These are phyloP conservation scores for Cornus controversa DNA, from an alignment of 148 eudicot genomes.

Conservation along the genomic window DNA sequence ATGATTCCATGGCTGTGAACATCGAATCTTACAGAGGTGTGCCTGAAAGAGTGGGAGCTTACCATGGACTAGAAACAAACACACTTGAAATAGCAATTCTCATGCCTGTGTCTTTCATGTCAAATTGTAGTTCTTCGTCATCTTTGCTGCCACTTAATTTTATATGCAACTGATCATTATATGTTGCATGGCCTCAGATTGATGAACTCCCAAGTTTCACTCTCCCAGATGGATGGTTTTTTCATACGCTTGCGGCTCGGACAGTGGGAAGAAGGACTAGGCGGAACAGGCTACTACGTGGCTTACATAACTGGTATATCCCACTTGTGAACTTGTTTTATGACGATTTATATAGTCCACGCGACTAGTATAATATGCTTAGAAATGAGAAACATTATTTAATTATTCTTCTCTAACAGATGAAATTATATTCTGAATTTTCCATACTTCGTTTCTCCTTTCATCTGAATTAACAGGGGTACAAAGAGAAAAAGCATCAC, in stretches of 20 bases:
- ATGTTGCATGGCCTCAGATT: conserved; percentile 35
- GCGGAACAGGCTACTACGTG: conserved; percentile 60
- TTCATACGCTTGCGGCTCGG: conserved; percentile 62
- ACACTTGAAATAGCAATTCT: neutral
- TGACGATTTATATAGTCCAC: neutral
- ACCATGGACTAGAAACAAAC: neutral
- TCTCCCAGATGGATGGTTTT: conserved; percentile 49
- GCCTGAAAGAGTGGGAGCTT: neutral
- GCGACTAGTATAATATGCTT: neutral
- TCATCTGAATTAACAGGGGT: conserved; percentile 22
- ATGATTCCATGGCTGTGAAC: neutral
- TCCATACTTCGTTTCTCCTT: neutral
- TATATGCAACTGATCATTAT: neutral
- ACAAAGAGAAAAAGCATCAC: conserved; percentile 25
- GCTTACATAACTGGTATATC: conserved; percentile 53
- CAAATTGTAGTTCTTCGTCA: too few species aligned
- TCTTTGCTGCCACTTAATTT: neutral
- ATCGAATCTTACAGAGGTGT: neutral
- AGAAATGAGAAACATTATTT: too few species aligned
- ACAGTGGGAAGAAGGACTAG: conserved; percentile 40
- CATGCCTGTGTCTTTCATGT: neutral
- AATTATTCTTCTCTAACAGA: neutral
- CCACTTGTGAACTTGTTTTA: neutral
- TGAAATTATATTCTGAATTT: neutral
- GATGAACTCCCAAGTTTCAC: conserved; percentile 40